Evolutionary conservation across 768 basidiomycete genomes (phyloP).

Genomic region (Lentinula lateritia): DNA sequence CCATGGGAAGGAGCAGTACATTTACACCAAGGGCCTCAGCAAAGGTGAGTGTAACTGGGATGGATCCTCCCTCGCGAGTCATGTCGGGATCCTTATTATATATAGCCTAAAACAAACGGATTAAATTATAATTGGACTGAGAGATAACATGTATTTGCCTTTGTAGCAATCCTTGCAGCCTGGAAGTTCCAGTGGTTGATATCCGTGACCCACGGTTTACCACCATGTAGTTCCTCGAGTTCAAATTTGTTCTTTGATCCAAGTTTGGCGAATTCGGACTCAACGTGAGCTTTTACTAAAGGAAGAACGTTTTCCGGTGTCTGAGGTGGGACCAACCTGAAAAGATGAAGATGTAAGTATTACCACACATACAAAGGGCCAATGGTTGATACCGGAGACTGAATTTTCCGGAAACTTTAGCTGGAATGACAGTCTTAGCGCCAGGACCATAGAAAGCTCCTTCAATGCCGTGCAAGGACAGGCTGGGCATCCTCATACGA

Average conservation of each 20-base stretch:
- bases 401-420: constrained; percentile 86
- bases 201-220: constrained; percentile 69
- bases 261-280: constrained; percentile 67
- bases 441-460: constrained; percentile 86
- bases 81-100: constrained; percentile 56
- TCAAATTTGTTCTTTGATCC: constrained; percentile 61
- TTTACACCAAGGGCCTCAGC: constrained; percentile 69
- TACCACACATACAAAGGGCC: background rate
- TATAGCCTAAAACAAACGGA: constrained; percentile 22
- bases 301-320: constrained; percentile 52
- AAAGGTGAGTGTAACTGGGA: constrained; percentile 72
- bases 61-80: constrained; percentile 67
- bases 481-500: constrained; percentile 83
- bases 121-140: background rate
- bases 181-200: constrained; percentile 70
- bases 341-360: background rate
- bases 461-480: constrained; percentile 94
- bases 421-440: constrained; percentile 92
- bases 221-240: constrained; percentile 55
- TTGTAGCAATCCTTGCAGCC: constrained; percentile 61
- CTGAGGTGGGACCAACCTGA: constrained; percentile 60
- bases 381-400: constrained; percentile 69
- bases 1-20: constrained; percentile 88
- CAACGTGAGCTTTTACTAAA: constrained; percentile 49
- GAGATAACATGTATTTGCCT: constrained; percentile 26